These are phyloP conservation scores for Trematosphaeria pertusa DNA, from an alignment of 2,329 filamentous ascomycete genomes.

Conservation along the genomic window DNA sequence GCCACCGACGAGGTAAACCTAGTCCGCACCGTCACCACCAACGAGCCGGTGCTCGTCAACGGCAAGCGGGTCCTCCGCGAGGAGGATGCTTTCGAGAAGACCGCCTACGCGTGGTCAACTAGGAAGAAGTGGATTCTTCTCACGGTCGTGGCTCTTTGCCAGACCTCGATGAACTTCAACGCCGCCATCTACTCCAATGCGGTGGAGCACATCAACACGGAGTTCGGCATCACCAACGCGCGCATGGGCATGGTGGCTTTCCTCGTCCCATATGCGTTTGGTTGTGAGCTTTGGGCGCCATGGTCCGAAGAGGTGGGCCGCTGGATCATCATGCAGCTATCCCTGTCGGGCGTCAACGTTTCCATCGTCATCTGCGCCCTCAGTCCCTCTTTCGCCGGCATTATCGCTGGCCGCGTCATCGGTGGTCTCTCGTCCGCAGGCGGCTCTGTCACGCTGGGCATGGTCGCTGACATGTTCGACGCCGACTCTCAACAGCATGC, in stretches of 20 bases:
- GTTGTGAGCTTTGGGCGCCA: constrained; percentile 83
- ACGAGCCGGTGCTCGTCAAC: too few relatives aligned
- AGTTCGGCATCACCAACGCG: constrained; percentile 67
- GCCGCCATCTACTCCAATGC: constrained; percentile 63
- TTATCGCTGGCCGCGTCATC: constrained; percentile 64
- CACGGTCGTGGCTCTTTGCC: constrained; percentile 60
- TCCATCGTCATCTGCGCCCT: constrained; percentile 69
- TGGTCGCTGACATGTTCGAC: constrained; percentile 64
- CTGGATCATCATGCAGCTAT: constrained; percentile 74
- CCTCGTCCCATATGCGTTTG: constrained; percentile 79
- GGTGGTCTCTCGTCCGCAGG: constrained; percentile 60
- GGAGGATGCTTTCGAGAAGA: constrained; percentile 22
- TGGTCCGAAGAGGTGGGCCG: constrained; percentile 83
- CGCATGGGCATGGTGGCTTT: constrained; percentile 74
- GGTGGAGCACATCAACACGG: constrained; percentile 58
- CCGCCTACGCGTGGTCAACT: constrained; percentile 54
- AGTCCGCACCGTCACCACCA: too few relatives aligned
- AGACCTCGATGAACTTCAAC: constrained; percentile 62
- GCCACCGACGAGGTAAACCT: too few relatives aligned
- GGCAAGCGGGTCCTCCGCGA: constrained; percentile 7
- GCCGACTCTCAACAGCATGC: constrained; percentile 38
- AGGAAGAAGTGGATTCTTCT: constrained; percentile 63
- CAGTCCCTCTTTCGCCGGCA: constrained; percentile 70
- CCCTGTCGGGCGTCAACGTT: constrained; percentile 75
- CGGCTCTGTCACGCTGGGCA: constrained; percentile 68